Conservation (phyloP, 768 basidiomycete genomes). For the Sutorius australiensis region DNA sequence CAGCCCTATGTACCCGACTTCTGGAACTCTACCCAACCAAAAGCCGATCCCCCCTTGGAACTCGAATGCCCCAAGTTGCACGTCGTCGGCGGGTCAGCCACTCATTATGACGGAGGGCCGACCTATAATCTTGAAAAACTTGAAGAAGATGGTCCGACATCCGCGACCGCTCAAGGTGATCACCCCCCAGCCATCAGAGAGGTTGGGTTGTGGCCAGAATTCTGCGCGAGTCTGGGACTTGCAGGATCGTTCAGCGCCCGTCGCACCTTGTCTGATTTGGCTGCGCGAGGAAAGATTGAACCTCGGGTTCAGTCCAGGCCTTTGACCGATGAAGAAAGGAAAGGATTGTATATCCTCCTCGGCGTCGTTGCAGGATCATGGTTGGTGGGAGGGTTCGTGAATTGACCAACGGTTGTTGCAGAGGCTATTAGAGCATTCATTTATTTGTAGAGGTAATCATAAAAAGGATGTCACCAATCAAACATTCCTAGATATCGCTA, state of each 20-base stretch:
- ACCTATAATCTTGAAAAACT: conserved; percentile 37
- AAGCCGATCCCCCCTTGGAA: conserved; percentile 24
- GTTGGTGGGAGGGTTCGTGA: conserved; percentile 38
- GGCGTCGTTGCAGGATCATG: conserved; percentile 49
- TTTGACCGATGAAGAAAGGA: conserved; percentile 42
- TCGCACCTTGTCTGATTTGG: conserved; percentile 13
- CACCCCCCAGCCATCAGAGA: conserved; percentile 13
- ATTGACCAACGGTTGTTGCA: conserved; percentile 6
- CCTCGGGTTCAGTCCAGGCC: conserved; percentile 26
- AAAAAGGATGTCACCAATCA: not conserved
- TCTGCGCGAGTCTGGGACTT: conserved; percentile 38
- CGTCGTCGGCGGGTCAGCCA: conserved; percentile 45
- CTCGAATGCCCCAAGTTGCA: conserved; percentile 44
- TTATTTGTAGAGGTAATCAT: conserved; percentile 1
- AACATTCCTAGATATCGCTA: not conserved
- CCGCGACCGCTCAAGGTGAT: conserved; percentile 3
- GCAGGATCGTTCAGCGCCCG: conserved; percentile 29
- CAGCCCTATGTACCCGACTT: conserved; percentile 62
- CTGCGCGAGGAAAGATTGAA: conserved; percentile 16
- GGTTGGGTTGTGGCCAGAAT: conserved; percentile 29
- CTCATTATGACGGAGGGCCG: conserved; percentile 48
- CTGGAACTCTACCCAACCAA: conserved; percentile 49
- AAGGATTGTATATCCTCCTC: conserved; percentile 46
- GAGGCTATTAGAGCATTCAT: conserved; percentile 17
- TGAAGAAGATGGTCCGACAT: conserved; percentile 1